Conservation (phyloP, 2,329 filamentous ascomycete species). For the Didymella arachidicola region DNA sequence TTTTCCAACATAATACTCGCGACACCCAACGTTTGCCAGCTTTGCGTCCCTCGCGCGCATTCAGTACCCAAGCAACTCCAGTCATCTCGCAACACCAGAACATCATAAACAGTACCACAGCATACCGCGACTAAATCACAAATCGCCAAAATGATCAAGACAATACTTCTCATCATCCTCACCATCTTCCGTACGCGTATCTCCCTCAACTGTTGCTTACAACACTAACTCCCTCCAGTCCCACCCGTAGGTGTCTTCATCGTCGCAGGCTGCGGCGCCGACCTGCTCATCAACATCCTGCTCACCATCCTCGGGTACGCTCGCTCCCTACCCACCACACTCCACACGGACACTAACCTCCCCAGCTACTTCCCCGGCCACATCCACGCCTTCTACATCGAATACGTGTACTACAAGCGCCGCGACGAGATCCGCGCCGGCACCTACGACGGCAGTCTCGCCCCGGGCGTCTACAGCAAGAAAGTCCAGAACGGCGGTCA, state of each 20-base stretch:
- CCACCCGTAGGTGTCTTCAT: slow-evolving; percentile 59
- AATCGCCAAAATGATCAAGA: slow-evolving; percentile 32
- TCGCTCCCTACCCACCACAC: neutral
- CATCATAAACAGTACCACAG: neutral
- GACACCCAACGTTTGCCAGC: neutral
- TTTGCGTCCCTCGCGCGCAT: slow-evolving; percentile 9
- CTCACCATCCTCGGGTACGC: slow-evolving; percentile 55
- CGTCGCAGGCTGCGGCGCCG: slow-evolving; percentile 59
- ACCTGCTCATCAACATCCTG: slow-evolving; percentile 59
- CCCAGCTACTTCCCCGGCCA: slow-evolving; percentile 76
- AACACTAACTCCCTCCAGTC: slow-evolving; percentile 39
- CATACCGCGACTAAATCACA: neutral
- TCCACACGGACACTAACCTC: neutral
- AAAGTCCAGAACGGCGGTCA: slow-evolving; percentile 74
- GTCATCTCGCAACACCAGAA: neutral
- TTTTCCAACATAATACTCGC: neutral
- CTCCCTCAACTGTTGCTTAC: neutral
- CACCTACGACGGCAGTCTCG: slow-evolving; percentile 60
- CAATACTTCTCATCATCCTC: slow-evolving; percentile 55
- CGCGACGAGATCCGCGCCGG: slow-evolving; percentile 69
- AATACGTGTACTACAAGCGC: slow-evolving; percentile 84
- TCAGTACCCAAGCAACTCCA: neutral
- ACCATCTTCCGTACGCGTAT: slow-evolving; percentile 53
- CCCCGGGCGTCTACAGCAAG: slow-evolving; percentile 75
- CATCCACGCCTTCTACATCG: slow-evolving; percentile 79